Percentiles rank a stretch among this genome's conserved stretches.
phyloP scores from a whole-genome alignment of 2,329 filamentous ascomycete species.

The Colletotrichum australisinense region DNA sequence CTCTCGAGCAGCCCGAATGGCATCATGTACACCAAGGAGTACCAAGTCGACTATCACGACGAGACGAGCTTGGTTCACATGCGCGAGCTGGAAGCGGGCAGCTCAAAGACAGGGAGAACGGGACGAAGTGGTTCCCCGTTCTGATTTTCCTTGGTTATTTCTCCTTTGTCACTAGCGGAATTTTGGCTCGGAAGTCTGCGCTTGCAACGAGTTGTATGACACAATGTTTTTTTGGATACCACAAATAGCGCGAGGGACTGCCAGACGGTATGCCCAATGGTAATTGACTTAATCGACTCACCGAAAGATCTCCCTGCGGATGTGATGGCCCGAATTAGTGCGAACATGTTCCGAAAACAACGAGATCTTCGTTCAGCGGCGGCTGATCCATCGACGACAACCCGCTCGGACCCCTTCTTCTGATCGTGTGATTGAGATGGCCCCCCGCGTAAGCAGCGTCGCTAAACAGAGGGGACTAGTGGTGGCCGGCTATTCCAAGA shows the following conservation, averaged over 20 bases:
- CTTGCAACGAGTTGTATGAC: slow-evolving; percentile 12
- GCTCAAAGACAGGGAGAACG: slow-evolving; percentile 25
- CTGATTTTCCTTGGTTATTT: neutral
- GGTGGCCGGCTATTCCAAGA: neutral
- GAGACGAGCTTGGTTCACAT: slow-evolving; percentile 46
- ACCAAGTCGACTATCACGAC: slow-evolving; percentile 48
- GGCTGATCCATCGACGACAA: too few relatives aligned
- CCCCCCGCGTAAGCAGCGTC: neutral
- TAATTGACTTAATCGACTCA: slow-evolving; percentile 12
- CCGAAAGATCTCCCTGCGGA: neutral
- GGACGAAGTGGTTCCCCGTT: slow-evolving; percentile 25
- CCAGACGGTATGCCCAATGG: neutral
- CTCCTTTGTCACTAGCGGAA: neutral
- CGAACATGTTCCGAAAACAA: too few relatives aligned
- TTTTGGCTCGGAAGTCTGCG: neutral
- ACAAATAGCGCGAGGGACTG: slow-evolving; percentile 13
- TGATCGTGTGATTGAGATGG: neutral
- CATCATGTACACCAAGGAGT: slow-evolving; percentile 48
- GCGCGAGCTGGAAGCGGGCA: slow-evolving; percentile 38
- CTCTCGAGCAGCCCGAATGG: slow-evolving; percentile 34
- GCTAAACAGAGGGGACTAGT: neutral
- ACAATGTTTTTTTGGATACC: slow-evolving; percentile 15
- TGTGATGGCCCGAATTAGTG: neutral
- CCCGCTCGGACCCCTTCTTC: neutral
- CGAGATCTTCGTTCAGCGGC: neutral